Conservation (phyloP, 257 asterid genomes). For the Hygrophila difformis region DNA sequence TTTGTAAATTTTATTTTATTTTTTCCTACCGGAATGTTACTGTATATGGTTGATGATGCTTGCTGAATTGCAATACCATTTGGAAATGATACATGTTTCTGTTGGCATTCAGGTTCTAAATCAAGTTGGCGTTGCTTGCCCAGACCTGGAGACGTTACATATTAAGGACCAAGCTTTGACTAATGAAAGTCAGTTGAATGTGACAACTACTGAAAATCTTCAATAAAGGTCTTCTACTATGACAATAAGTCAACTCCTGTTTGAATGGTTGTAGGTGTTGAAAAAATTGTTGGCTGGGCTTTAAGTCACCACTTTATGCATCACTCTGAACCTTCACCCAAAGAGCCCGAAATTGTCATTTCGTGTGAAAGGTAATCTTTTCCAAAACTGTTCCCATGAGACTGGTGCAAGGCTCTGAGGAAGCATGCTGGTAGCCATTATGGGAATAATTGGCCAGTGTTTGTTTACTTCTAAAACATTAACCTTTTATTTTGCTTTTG, state of each 20-base stretch:
- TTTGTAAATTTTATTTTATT: too few relatives aligned
- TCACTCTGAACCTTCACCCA: conserved; percentile 21
- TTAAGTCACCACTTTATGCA: conserved; percentile 45
- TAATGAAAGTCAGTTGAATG: conserved; percentile 53
- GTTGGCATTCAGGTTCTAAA: conserved; percentile 48
- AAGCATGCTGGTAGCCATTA: neutral
- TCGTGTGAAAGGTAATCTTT: neutral
- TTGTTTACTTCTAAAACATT: neutral
- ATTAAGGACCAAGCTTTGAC: conserved; percentile 76
- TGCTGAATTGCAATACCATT: too few relatives aligned
- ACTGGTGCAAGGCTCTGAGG: conserved; percentile 23
- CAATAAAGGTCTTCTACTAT: neutral
- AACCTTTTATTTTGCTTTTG: neutral
- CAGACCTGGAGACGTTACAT: conserved; percentile 50
- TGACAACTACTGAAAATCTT: neutral
- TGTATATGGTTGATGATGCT: too few relatives aligned
- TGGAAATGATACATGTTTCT: neutral
- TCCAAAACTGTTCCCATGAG: neutral
- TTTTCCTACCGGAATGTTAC: too few relatives aligned
- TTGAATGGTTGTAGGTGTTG: conserved; percentile 32
- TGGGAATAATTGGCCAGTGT: neutral
- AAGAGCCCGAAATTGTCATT: neutral
- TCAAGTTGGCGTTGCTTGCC: conserved; percentile 62
- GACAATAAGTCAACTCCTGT: neutral
- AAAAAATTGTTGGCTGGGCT: conserved; percentile 67